phyloP scores from a whole-genome alignment of 768 basidiomycete genomes.

The Psilocybe cyanescens region DNA sequence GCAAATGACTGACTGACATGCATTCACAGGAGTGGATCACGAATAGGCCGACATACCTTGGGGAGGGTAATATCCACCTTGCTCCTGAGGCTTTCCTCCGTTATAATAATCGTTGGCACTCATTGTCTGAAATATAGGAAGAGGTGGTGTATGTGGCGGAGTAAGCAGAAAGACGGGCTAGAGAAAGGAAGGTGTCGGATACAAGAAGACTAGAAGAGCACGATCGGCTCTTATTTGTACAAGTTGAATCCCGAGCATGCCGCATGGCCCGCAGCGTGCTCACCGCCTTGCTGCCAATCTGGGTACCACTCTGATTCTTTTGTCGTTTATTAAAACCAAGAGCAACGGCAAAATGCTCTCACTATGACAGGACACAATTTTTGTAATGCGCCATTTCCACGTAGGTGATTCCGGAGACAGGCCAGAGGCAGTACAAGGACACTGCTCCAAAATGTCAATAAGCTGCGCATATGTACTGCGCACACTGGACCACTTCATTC shows the following conservation, averaged over 20 bases:
- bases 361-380: neutral
- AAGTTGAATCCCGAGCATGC: conserved; percentile 28
- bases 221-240: conserved; percentile 33
- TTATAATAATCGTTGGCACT: conserved; percentile 78
- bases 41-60: conserved; percentile 29
- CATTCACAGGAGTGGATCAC: neutral
- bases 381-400: neutral
- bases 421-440: neutral
- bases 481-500: neutral
- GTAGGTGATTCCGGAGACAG: neutral
- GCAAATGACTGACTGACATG: neutral
- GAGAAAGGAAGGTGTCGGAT: conserved; percentile 13
- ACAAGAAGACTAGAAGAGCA: conserved; percentile 12
- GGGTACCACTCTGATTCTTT: neutral
- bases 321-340: neutral
- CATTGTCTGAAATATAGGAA: conserved; percentile 41
- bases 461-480: neutral
- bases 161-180: conserved; percentile 12
- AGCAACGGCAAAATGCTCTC: neutral
- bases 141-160: conserved; percentile 12
- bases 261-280: conserved; percentile 14
- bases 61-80: conserved; percentile 47
- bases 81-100: conserved; percentile 51
- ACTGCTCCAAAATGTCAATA: no score
- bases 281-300: conserved; percentile 3